Percentiles rank a stretch among this genome's conserved stretches.
These are phyloP conservation scores for Plasmodium inui DNA, from an alignment of 169 alveolate species.

Conservation along the genomic window DNA sequence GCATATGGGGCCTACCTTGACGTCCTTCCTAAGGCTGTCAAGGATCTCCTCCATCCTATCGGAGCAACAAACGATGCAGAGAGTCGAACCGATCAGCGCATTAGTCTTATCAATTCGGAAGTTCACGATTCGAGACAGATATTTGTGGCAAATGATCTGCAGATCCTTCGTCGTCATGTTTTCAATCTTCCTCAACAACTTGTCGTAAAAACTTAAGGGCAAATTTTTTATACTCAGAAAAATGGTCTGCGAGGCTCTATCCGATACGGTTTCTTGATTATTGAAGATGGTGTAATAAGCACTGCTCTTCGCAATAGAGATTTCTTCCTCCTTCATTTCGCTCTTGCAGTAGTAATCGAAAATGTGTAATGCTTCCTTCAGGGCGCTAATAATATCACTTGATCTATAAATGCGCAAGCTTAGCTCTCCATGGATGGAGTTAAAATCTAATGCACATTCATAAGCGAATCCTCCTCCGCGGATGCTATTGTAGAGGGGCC, in stretches of 20 bases:
- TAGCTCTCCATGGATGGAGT: conserved; percentile 79
- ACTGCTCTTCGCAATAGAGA: conserved; percentile 78
- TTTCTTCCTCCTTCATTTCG: conserved; percentile 70
- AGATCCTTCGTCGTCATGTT: conserved; percentile 15
- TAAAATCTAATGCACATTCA: conserved; percentile 77
- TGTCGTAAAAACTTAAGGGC: conserved; percentile 32
- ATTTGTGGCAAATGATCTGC: conserved; percentile 8
- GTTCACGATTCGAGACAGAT: conserved; percentile 26
- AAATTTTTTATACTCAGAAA: conserved; percentile 76
- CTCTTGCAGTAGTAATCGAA: conserved; percentile 45
- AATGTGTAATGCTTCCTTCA: conserved; percentile 77
- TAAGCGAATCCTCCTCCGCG: conserved; percentile 87
- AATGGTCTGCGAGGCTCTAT: conserved; percentile 79
- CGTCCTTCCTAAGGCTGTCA: background rate
- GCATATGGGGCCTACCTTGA: conserved; percentile 22
- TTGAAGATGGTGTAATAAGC: conserved; percentile 78
- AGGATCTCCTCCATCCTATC: conserved; percentile 38
- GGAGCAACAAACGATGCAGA: conserved; percentile 36
- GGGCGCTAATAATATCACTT: conserved; percentile 66
- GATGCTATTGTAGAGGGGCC: conserved; percentile 83
- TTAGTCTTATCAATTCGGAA: conserved; percentile 20
- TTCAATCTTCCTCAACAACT: conserved; percentile 13
- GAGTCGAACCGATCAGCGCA: conserved; percentile 52
- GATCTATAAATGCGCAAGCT: conserved; percentile 74
- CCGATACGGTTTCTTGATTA: conserved; percentile 78